Evolutionary conservation across 2,329 filamentous ascomycete species (phyloP), one percentile per base, ranked within the genome.

Genomic region (Tolypocladium guangdongense): DNA sequence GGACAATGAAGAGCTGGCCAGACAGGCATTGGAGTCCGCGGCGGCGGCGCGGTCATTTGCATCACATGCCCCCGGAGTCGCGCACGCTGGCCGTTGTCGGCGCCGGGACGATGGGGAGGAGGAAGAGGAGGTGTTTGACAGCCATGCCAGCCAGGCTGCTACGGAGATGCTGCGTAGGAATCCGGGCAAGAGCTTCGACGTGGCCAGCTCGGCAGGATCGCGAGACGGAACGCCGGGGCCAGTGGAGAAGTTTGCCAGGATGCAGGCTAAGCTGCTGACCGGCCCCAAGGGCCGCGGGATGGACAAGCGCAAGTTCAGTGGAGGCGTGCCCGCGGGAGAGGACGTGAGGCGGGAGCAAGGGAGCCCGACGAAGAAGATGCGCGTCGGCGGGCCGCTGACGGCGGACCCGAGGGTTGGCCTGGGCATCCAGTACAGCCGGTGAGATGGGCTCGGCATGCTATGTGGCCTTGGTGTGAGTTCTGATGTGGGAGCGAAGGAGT

Each of bases 121-220:
- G 2, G 71, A 72, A 16, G 76, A 87, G 45, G 76, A 87, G 45
- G 70, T 90, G 0, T 79, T 77, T 36, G 86, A 86, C 62, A 90
- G 86, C 54, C 87, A 88, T 62, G 88, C 89, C 10, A 91, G 86
- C 62, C 86, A 88, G 58, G 82, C 83, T 46, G 89, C 90, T 2
- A 84, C 85, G 2, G 84, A 83, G 59, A 83, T 92, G 82, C 76
- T 89, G 57, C 84, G 86, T 18, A 77, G 81, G 38, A 76, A 81
- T 50, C 70, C 77, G 1, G 71, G 75, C 11, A 72, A 76, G 63
- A 78, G 75, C 57, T 78, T 80, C 27, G 78, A 80, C 43, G 69
- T 77, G 3, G 72, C 71, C 0, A 69, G 68, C 55, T 72, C 75
- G 1, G 66, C 65, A 2, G 71, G 64, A 7, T 74, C 72, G 16